Conservation (phyloP, 2,329 filamentous ascomycete species). For the Ophiostoma montium region DNA sequence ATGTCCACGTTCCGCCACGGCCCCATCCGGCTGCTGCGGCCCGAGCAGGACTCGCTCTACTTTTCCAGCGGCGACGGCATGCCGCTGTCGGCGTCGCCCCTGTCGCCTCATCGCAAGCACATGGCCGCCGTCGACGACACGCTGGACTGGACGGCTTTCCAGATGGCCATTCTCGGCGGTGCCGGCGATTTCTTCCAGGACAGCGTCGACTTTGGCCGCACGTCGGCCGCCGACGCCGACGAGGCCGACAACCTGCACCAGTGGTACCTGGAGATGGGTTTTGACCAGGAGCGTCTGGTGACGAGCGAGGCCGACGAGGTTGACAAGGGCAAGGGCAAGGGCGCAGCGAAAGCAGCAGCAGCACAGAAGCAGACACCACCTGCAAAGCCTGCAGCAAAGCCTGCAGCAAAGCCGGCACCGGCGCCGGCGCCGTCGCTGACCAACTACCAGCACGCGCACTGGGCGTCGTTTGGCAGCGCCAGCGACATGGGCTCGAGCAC, state of each 20-base stretch:
- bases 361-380: background rate
- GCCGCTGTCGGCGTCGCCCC: background rate
- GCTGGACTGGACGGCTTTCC: constrained; percentile 50
- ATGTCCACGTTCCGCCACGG: constrained; percentile 39
- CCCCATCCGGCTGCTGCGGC: constrained; percentile 35
- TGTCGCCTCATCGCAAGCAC: background rate
- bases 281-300: constrained; percentile 29
- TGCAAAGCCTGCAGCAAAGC: background rate
- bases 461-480: background rate
- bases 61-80: background rate
- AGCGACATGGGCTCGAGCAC: background rate
- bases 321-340: background rate
- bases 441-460: background rate
- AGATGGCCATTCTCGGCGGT: constrained; percentile 48
- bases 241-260: constrained; percentile 32
- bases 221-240: constrained; percentile 25
- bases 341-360: background rate
- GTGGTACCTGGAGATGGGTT: constrained; percentile 39
- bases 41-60: constrained; percentile 18
- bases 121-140: constrained; percentile 28
- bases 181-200: constrained; percentile 37
- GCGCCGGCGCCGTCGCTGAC: background rate
- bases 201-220: constrained; percentile 25
- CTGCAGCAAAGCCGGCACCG: background rate
- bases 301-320: constrained; percentile 2